Evolutionary conservation across 2,329 filamentous ascomycete species (phyloP).

Genomic region (Diaporthe nobilis): DNA sequence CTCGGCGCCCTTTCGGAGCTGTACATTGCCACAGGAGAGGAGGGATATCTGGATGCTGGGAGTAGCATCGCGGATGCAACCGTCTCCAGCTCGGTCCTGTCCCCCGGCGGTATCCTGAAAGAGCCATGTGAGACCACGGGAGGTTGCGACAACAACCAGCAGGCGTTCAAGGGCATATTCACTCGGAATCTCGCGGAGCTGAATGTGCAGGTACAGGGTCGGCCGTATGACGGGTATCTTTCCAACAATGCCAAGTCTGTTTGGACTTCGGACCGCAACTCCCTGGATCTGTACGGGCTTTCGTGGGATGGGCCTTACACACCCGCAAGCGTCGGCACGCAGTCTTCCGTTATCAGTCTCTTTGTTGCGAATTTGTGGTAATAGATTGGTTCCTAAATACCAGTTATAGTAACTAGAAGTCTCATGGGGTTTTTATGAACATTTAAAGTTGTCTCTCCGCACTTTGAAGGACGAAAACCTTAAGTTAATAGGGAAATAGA

Average conservation of each 20-base stretch:
- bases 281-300: slow-evolving; percentile 44
- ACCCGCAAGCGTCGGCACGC: slow-evolving; percentile 36
- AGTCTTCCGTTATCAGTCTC: slow-evolving; percentile 39
- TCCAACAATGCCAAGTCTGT: slow-evolving; percentile 44
- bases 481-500: neutral
- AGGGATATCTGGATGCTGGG: slow-evolving; percentile 58
- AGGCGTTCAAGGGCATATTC: slow-evolving; percentile 79
- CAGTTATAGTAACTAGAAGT: neutral
- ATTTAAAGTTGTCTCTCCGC: neutral
- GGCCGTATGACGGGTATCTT: slow-evolving; percentile 45
- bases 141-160: slow-evolving; percentile 66
- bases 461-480: neutral
- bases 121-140: slow-evolving; percentile 64
- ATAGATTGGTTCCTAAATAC: neutral
- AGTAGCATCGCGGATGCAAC: slow-evolving; percentile 66
- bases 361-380: slow-evolving; percentile 40
- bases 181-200: slow-evolving; percentile 74
- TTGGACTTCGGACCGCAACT: slow-evolving; percentile 40
- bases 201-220: slow-evolving; percentile 51
- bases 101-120: slow-evolving; percentile 62
- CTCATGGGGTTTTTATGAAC: neutral
- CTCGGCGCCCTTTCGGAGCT: slow-evolving; percentile 69
- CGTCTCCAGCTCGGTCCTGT: slow-evolving; percentile 56
- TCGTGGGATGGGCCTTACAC: slow-evolving; percentile 46
- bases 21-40: slow-evolving; percentile 59